phyloP scores from a whole-genome alignment of 805 yeast genomes.

The Metschnikowia reukaufii region DNA sequence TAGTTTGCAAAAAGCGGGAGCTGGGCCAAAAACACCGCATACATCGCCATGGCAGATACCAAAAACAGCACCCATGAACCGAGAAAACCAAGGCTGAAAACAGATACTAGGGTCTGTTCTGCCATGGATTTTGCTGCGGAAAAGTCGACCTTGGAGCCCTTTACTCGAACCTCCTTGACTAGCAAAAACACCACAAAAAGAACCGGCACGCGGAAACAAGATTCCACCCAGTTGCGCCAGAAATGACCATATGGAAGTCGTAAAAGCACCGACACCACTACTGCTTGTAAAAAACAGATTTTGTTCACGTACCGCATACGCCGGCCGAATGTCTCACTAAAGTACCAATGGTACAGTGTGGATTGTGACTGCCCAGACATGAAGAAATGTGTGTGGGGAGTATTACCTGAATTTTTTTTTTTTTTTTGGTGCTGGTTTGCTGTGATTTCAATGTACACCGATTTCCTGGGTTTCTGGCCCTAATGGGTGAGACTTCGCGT shows the following conservation, averaged over 20 bases:
- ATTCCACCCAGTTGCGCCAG: slow-evolving; percentile 26
- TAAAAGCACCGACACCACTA: slow-evolving; percentile 25
- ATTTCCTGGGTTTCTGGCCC: too few species aligned
- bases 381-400: neutral
- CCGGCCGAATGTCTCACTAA: slow-evolving; percentile 31
- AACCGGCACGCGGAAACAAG: slow-evolving; percentile 31
- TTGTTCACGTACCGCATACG: slow-evolving; percentile 38
- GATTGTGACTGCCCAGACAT: slow-evolving; percentile 9
- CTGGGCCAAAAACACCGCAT: slow-evolving; percentile 25
- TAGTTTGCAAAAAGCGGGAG: slow-evolving; percentile 26
- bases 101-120: slow-evolving; percentile 21
- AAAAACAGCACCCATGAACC: slow-evolving; percentile 22
- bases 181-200: slow-evolving; percentile 29
- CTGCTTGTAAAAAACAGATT: slow-evolving; percentile 28
- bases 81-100: slow-evolving; percentile 22
- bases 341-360: slow-evolving; percentile 26
- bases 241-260: slow-evolving; percentile 30
- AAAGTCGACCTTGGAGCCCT: slow-evolving; percentile 31
- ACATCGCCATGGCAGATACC: slow-evolving; percentile 14
- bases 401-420: too few species aligned
- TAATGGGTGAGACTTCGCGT: too few species aligned
- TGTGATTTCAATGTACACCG: too few species aligned
- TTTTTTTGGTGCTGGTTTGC: too few species aligned
- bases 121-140: slow-evolving; percentile 34
- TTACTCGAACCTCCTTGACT: slow-evolving; percentile 27